Base-by-base conservation (phyloP, 2,329 filamentous ascomycete genomes). In the Fusarium penzigii region DNA sequence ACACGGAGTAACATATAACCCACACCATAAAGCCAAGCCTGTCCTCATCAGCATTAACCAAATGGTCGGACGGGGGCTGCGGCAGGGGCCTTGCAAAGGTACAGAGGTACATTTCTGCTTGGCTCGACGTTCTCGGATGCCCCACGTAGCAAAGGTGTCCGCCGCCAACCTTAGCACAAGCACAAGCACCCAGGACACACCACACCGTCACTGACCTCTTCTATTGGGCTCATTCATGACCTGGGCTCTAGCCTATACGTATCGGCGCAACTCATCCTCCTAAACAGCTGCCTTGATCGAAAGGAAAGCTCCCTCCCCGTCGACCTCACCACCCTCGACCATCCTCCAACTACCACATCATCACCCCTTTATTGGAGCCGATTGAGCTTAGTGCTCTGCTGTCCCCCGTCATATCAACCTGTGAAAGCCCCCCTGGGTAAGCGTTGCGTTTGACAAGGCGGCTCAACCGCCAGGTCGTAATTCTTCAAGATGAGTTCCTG, bases 401-500 rank as follows among this genome's bases (percentile, higher is more conserved):
- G 12, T 46, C 34, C 36, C 49, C 29, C 44, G 32, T 29, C 52
- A 50, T 51, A 41, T 46, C 48, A 36, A 42, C 55, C 49, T 44
- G 51, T 48, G 45, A 49, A 51, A 25, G 7, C 20, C 62, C 62
- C 56, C 63, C 61, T 64, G 58, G 63, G 64, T 58, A 57, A 65
- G 52, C 55, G 53, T 53, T 25, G 20, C 20, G 20, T 25, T 25
- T 57, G 53, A 55, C 55, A 56, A 68, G 65, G 58, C 65, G 67
- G 59, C 65, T 67, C 59, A 62, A 63, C 60, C 53, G 48, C 59
- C 59, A 64, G 68, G 68, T 67, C 64, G 65, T 65, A 65, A 25
- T 61, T 59, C 55, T 53, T 51, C 58, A 72, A 66, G 61, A 75
- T 75, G 72, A 75, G 72, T 68, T 75, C 72, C 46, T 64, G 72